phyloP scores from a whole-genome alignment of 116 monocot genomes.

The Cymodocea nodosa region DNA sequence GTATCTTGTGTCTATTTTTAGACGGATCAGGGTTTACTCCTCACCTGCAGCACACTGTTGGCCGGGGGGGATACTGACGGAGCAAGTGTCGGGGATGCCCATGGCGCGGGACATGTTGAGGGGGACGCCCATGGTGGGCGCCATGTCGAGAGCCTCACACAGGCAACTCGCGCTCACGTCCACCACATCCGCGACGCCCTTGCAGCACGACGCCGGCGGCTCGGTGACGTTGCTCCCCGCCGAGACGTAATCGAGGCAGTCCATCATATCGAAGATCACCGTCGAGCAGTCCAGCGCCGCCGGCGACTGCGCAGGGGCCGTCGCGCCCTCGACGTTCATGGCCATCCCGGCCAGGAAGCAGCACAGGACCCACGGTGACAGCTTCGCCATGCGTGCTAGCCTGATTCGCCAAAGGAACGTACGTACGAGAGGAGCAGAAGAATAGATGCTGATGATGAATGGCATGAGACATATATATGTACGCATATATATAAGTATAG shows the following conservation, averaged over 20 bases:
- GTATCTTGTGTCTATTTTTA: too few relatives aligned
- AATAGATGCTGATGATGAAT: too few relatives aligned
- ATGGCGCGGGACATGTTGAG: slow-evolving; percentile 8
- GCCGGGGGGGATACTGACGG: neutral
- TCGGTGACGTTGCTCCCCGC: slow-evolving; percentile 2
- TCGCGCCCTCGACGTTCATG: too few relatives aligned
- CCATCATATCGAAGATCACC: slow-evolving; percentile 6
- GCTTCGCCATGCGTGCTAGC: too few relatives aligned
- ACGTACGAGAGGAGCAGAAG: too few relatives aligned
- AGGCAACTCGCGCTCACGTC: slow-evolving; percentile 8
- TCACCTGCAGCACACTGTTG: too few relatives aligned
- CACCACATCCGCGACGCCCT: slow-evolving; percentile 3
- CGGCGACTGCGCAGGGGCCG: neutral
- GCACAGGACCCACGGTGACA: too few relatives aligned
- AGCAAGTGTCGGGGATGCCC: slow-evolving; percentile 6
- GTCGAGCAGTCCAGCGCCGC: slow-evolving; percentile 9
- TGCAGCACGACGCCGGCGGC: slow-evolving; percentile 7
- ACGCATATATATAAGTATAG: too few relatives aligned
- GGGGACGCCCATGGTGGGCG: neutral
- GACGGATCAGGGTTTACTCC: too few relatives aligned
- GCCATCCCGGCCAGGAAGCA: neutral
- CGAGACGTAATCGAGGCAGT: slow-evolving; percentile 9
- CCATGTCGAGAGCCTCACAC: slow-evolving; percentile 8
- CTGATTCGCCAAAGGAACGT: too few relatives aligned
- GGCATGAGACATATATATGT: too few relatives aligned